Percentiles rank a stretch among this genome's conserved stretches.
phyloP scores from a whole-genome alignment of 495 filamentous ascomycete species.

The Podospora didyma region DNA sequence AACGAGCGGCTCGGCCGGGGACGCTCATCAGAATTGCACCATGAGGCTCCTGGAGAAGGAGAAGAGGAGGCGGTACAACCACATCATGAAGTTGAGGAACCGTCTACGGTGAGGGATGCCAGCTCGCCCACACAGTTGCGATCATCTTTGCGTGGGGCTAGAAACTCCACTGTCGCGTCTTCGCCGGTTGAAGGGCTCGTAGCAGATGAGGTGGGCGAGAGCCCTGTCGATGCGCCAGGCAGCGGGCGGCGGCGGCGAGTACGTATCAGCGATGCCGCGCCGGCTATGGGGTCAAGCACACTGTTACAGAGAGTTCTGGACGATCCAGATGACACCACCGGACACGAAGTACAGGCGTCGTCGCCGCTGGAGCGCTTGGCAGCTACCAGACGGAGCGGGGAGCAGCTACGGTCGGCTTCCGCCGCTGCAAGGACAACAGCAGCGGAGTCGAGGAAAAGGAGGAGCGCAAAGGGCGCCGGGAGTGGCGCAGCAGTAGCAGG shows the following conservation, averaged over 20 bases:
- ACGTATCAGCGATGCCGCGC: slow-evolving; percentile 18
- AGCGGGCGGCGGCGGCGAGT: slow-evolving; percentile 36
- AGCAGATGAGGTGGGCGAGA: slow-evolving; percentile 42
- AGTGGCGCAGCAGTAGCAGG: slow-evolving; percentile 3
- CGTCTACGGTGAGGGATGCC: not conserved
- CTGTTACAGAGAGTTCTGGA: slow-evolving; percentile 28
- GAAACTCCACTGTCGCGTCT: not conserved
- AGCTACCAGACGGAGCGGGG: slow-evolving; percentile 20
- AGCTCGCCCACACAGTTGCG: not conserved
- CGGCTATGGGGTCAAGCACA: slow-evolving; percentile 21
- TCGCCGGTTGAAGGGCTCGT: not conserved
- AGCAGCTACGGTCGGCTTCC: not conserved
- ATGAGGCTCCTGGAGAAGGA: not conserved
- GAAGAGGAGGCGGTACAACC: not conserved
- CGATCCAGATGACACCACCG: slow-evolving; percentile 14
- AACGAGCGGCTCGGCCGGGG: not conserved
- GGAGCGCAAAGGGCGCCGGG: slow-evolving; percentile 11
- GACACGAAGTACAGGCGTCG: slow-evolving; percentile 25
- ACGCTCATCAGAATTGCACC: not conserved
- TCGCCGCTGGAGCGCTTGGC: slow-evolving; percentile 37
- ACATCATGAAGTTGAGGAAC: not conserved
- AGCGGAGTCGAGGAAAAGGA: not conserved
- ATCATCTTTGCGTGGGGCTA: not conserved
- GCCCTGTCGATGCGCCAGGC: slow-evolving; percentile 44
- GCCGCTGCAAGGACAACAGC: not conserved